Conservation (phyloP, 352 stramenopile species). For the Elongisporangium senticosum region DNA sequence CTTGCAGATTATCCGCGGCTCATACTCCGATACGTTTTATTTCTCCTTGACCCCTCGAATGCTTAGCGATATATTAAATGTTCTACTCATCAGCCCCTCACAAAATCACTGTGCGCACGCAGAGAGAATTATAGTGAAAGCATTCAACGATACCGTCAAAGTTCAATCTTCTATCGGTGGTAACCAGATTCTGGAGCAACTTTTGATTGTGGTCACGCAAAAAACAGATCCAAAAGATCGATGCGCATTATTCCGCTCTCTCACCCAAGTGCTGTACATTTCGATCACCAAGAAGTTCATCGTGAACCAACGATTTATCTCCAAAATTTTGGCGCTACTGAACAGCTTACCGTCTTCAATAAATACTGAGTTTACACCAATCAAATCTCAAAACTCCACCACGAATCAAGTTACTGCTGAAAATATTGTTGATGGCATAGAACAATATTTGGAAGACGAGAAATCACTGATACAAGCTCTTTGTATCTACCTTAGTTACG, state of each 20-base stretch:
- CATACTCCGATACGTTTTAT: slow-evolving; percentile 28
- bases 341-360: slow-evolving; percentile 9
- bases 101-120: slow-evolving; percentile 27
- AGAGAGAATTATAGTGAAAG: slow-evolving; percentile 43
- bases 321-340: slow-evolving; percentile 43
- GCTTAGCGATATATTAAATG: slow-evolving; percentile 55
- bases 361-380: background rate
- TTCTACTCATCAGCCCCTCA: slow-evolving; percentile 49
- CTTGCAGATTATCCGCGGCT: slow-evolving; percentile 32
- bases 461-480: slow-evolving; percentile 32
- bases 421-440: background rate
- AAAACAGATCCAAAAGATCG: slow-evolving; percentile 17
- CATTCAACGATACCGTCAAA: slow-evolving; percentile 34
- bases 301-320: slow-evolving; percentile 48
- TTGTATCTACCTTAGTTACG: slow-evolving; percentile 48
- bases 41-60: slow-evolving; percentile 45
- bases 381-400: background rate
- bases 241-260: slow-evolving; percentile 23
- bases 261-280: slow-evolving; percentile 50
- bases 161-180: slow-evolving; percentile 40
- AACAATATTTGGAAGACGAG: slow-evolving; percentile 7
- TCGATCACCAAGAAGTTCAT: slow-evolving; percentile 35
- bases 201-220: slow-evolving; percentile 63
- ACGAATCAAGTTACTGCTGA: background rate
- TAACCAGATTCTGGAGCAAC: slow-evolving; percentile 59